These are phyloP conservation scores for Cynara cardunculus DNA, from an alignment of 129 eudicot species.

Conservation along the genomic window DNA sequence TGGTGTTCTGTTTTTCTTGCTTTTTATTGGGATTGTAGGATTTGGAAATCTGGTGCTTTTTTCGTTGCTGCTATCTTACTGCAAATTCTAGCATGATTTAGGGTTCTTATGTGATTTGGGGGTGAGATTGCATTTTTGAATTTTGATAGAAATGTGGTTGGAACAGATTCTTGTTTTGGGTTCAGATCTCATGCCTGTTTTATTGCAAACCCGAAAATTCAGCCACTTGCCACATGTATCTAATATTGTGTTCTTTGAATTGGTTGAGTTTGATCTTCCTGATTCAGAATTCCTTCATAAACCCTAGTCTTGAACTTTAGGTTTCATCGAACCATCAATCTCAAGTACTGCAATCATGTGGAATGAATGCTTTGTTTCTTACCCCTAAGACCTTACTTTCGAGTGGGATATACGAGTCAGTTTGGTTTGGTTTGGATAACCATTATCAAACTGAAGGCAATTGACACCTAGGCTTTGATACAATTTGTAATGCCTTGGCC, in stretches of 20 bases:
- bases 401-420: too few species aligned
- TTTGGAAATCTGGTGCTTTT: background rate
- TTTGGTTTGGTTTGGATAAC: too few species aligned
- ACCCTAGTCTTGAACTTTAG: background rate
- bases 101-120: slow-evolving; percentile 8
- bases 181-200: slow-evolving; percentile 13
- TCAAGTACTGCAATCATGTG: background rate
- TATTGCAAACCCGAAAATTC: background rate
- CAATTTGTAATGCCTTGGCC: background rate
- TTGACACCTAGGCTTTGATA: too few species aligned
- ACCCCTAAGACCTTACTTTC: too few species aligned
- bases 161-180: background rate
- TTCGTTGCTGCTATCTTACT: background rate
- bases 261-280: background rate
- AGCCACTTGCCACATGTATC: background rate
- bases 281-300: background rate
- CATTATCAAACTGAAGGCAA: too few species aligned
- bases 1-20: background rate
- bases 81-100: background rate
- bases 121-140: background rate
- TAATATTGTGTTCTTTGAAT: too few species aligned
- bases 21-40: background rate
- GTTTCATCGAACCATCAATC: background rate
- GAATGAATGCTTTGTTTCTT: too few species aligned
- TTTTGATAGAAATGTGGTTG: background rate